These are phyloP conservation scores for Poronia punctata DNA, from an alignment of 495 filamentous ascomycete genomes.

Conservation along the genomic window DNA sequence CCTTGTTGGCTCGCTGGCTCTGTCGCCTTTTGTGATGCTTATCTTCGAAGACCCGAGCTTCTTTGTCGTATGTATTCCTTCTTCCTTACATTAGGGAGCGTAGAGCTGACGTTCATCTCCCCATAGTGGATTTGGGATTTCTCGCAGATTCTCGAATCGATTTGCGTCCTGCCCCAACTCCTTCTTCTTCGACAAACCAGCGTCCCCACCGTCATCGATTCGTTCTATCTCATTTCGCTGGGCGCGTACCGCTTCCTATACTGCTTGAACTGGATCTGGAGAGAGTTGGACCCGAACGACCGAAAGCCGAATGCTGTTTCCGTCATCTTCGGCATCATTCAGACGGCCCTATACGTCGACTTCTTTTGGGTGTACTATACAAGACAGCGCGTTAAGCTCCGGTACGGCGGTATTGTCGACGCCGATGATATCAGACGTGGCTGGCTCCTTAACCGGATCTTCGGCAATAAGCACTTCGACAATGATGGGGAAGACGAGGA, in stretches of 20 bases:
- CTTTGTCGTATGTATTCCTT: conserved; percentile 43
- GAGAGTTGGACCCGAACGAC: conserved; percentile 49
- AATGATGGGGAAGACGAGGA: conserved; percentile 38
- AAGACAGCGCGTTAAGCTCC: conserved; percentile 87
- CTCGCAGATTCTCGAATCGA: conserved; percentile 82
- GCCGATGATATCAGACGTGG: conserved; percentile 78
- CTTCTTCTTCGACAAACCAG: conserved; percentile 87
- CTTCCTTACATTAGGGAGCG: neutral
- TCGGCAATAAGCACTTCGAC: conserved; percentile 41
- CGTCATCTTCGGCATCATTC: conserved; percentile 78
- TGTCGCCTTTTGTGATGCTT: conserved; percentile 59
- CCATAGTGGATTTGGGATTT: conserved; percentile 70
- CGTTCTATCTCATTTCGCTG: conserved; percentile 82
- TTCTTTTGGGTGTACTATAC: conserved; percentile 97
- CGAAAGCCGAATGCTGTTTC: conserved; percentile 61
- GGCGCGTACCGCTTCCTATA: conserved; percentile 89
- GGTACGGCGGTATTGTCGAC: conserved; percentile 87
- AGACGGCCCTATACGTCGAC: conserved; percentile 86
- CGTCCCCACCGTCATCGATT: conserved; percentile 93
- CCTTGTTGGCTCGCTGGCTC: conserved; percentile 49
- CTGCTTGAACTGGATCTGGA: conserved; percentile 84
- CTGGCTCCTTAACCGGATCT: conserved; percentile 58
- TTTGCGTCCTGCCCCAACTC: conserved; percentile 85
- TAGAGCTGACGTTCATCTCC: neutral
- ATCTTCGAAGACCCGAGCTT: conserved; percentile 53